Evolutionary conservation across 257 asterid species (phyloP).

Genomic region (Datura wrightii): DNA sequence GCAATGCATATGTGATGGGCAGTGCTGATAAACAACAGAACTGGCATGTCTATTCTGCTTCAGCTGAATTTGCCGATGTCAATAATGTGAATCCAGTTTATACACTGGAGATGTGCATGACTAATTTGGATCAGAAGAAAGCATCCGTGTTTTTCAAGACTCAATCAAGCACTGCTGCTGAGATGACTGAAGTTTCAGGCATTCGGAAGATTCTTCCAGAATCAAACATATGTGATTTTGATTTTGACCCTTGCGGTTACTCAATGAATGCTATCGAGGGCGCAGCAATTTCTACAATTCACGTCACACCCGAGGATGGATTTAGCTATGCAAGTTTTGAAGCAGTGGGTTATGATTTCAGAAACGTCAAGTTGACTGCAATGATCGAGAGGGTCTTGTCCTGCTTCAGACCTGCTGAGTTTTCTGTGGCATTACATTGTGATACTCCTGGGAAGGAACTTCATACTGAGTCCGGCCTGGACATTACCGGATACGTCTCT

Average conservation of each 20-base stretch:
- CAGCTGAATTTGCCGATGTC: conserved; percentile 41
- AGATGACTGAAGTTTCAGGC: conserved; percentile 75
- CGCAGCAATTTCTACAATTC: conserved; percentile 68
- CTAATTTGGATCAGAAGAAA: conserved; percentile 61
- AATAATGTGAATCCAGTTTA: conserved; percentile 43
- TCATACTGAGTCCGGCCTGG: conserved; percentile 40
- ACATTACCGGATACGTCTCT: conserved; percentile 50
- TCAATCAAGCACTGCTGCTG: conserved; percentile 60
- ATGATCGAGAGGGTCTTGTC: conserved; percentile 71
- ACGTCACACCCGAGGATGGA: conserved; percentile 82
- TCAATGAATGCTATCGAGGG: conserved; percentile 83
- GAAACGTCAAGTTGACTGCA: conserved; percentile 41
- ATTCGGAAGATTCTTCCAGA: conserved; percentile 71
- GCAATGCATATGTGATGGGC: conserved; percentile 71
- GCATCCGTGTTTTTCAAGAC: conserved; percentile 75
- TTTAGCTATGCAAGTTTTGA: conserved; percentile 92
- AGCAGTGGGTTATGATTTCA: conserved; percentile 73
- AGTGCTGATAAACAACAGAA: conserved; percentile 55
- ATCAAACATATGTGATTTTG: conserved; percentile 74
- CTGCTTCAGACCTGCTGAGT: conserved; percentile 73
- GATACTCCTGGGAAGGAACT: conserved; percentile 48
- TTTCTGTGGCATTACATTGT: conserved; percentile 70
- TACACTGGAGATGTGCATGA: conserved; percentile 91
- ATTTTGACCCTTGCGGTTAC: conserved; percentile 87
- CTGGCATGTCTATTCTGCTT: conserved; percentile 86